Base-by-base conservation (phyloP, 768 basidiomycete genomes). In the Mrakia blollopis region DNA sequence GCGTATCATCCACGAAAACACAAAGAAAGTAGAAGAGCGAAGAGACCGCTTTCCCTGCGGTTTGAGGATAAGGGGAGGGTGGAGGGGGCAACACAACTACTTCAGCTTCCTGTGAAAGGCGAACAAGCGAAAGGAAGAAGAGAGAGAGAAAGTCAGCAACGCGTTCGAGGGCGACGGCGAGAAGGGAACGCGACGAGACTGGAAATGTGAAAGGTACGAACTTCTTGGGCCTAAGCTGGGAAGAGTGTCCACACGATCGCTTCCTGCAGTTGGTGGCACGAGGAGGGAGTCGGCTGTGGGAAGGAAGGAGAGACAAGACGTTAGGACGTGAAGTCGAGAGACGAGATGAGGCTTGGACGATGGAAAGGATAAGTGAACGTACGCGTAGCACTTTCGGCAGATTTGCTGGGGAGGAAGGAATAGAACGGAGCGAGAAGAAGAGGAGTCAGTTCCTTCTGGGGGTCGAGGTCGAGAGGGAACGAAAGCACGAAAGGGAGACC, bases 241-340 rank as follows among this genome's bases (percentile, higher is more conserved):
- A 74, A 32, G 77, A 78, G 77, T 78, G 77, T 70, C 77, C 77
- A 67, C 83, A 96, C 78, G 89, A 88, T 80, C 94, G 89, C 87
- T 96, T 96, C 84, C 96, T 88, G 90, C 97, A 98, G 89, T 99
- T 98, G 87, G 95, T 98, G 52, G 97, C 97, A 84, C 97, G 94
- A 73, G 95, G 96, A 80, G 97, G 96, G 81, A 98, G 96, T 81
- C 97, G 96, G 63, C 97, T 97, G 85, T 98, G 98, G 88, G 82
- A 82, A 69, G 73, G 37, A 47, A 23, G n/a, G 44, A 25, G 52
- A 28, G 37, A 37, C 21, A 10, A 10, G n/a, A 28, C n/a, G 63
- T 69, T 63, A 61, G 61, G 41, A 37, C 9, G 54, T 39, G 7
- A 60, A 13, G 21, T 47, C 35, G 39, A 2, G 50, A 35, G 11